Percentiles rank a stretch among this genome's conserved stretches.
Conservation (phyloP, 495 filamentous ascomycete genomes). For the Aspergillus panamensis region DNA sequence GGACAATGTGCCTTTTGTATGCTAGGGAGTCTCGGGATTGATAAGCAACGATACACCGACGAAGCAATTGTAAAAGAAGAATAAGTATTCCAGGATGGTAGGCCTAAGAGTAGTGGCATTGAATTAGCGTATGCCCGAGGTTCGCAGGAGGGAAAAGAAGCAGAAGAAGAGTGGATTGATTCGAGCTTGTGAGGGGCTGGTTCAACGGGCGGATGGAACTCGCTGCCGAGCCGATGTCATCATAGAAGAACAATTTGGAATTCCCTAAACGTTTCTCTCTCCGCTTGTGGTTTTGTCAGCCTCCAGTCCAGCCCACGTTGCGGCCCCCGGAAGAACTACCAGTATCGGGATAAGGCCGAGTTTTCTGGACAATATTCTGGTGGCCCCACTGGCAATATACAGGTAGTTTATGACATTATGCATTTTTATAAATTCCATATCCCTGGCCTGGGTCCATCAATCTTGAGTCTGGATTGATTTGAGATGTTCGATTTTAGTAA, state of each 20-base stretch:
- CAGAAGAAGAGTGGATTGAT: not conserved
- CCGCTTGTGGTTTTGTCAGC: not conserved
- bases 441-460: too few relatives aligned
- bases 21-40: not conserved
- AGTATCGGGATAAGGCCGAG: too few relatives aligned
- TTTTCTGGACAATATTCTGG: too few relatives aligned
- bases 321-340: not conserved
- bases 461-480: not conserved
- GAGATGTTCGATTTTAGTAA: not conserved
- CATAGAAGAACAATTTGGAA: slow-evolving; percentile 7
- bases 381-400: too few relatives aligned
- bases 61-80: not conserved
- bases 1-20: not conserved
- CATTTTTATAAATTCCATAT: too few relatives aligned
- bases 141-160: slow-evolving; percentile 6
- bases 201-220: slow-evolving; percentile 1
- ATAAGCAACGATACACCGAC: slow-evolving; percentile 2
- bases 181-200: not conserved
- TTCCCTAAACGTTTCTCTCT: too few relatives aligned
- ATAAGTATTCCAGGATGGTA: not conserved
- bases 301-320: not conserved
- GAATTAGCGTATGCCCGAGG: not conserved
- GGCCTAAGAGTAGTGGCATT: not conserved
- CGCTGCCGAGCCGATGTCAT: slow-evolving; percentile 9
- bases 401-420: not conserved